Evolutionary conservation across 768 basidiomycete genomes (phyloP), one percentile per base, ranked within the genome.

Genomic region (Thelephora aurantiotincta): DNA sequence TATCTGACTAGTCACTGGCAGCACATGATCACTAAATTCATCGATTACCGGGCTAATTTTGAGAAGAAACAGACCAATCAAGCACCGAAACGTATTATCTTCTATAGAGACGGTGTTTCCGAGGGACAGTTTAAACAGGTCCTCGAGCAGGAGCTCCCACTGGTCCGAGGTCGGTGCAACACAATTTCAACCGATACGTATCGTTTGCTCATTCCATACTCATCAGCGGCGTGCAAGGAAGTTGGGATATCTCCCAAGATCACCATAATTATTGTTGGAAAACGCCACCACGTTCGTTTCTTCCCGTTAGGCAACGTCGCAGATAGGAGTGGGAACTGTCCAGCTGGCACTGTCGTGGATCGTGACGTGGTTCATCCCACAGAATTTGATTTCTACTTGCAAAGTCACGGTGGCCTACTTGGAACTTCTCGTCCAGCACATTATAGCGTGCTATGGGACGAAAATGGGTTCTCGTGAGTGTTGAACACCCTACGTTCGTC

Each of bases 301-400:
- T 81, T 82, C 67, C 78, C 78, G 0, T 55, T 48, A 34, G 47
- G 48, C 0, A 51, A 54, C 6, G 73, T 80, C 7, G 74, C 66
- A 0, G 86, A 89, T 53, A 70, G 66, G 46, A 81, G 76, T 48
- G 80, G 78, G 2, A 90, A 90, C 55, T 80, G 77, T 54, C 74
- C 72, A 1, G 83, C 87, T 0, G 87, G 87, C 6, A 84, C 84
- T 0, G 82, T 90, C 12, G 72, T 87, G 19, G 87, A 90, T 55
- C 67, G 67, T 1, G 78, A 76, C 3, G 75, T 87, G 37, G 71
- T 73, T 0, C 80, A 83, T 54, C 82, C 84, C 0, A 72, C 73
- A 0, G 82, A 85, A 47, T 79, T 80, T 34, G 87, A 90, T 53
- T 90, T 77, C 60, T 88, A 83, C 54, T 67, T 90, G 3, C 79